Percentiles rank a stretch among this genome's conserved stretches.
phyloP scores from a whole-genome alignment of 2,329 filamentous ascomycete species.

The Calonectria hawksworthii region DNA sequence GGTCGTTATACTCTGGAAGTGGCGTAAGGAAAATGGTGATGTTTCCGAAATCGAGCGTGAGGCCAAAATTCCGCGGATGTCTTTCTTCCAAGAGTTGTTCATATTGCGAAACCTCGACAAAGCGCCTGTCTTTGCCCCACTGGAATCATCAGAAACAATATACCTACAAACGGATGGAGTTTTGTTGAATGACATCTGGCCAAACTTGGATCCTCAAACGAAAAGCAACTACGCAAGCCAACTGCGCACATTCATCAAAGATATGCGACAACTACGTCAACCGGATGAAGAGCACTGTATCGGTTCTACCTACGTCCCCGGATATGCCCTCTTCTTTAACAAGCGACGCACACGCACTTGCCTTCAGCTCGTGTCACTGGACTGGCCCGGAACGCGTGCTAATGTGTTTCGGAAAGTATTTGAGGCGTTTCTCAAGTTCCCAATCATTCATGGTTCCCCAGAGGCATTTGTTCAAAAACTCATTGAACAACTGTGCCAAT shows the following conservation, averaged over 20 bases:
- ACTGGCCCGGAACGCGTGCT: background rate
- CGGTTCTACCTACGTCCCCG: background rate
- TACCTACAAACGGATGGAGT: slow-evolving; percentile 36
- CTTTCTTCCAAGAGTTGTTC: background rate
- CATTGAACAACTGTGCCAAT: background rate
- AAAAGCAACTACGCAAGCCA: slow-evolving; percentile 45
- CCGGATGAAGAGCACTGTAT: background rate
- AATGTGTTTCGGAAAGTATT: background rate
- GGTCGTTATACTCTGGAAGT: background rate
- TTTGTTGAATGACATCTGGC: slow-evolving; percentile 49
- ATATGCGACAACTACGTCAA: slow-evolving; percentile 35
- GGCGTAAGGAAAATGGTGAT: background rate
- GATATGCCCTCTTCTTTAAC: background rate
- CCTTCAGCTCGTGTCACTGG: background rate
- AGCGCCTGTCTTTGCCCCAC: background rate
- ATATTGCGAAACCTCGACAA: background rate
- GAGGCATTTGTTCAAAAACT: slow-evolving; percentile 22
- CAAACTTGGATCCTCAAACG: slow-evolving; percentile 30
- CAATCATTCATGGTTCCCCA: slow-evolving; percentile 21
- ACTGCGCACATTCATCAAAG: slow-evolving; percentile 44
- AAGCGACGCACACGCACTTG: background rate
- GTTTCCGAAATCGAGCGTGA: background rate
- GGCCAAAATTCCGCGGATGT: background rate
- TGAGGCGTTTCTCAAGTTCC: background rate
- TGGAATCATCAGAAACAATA: slow-evolving; percentile 12